A percentile compares a stretch with the other conserved stretches of the same genome.
Conservation (phyloP, 805 yeast species). For the Priceomyces carsonii region DNA sequence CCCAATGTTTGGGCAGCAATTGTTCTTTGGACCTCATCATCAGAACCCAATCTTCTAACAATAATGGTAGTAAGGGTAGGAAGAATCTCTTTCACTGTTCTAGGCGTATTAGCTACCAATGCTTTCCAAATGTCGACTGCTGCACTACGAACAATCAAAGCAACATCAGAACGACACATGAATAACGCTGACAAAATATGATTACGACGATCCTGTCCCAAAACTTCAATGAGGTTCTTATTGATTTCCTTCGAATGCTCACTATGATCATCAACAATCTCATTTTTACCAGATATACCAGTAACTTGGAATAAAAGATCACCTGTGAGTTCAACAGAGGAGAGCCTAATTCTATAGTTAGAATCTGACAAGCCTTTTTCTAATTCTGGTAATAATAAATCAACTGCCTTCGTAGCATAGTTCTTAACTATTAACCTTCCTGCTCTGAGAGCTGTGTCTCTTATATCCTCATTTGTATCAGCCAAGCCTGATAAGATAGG, state of each 20-base stretch:
- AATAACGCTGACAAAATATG: constrained; percentile 82
- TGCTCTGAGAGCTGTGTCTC: constrained; percentile 87
- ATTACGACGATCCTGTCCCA: constrained; percentile 89
- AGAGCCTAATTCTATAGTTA: constrained; percentile 83
- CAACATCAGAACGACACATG: constrained; percentile 89
- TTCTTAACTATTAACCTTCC: constrained; percentile 90
- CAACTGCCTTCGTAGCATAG: constrained; percentile 91
- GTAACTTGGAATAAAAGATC: constrained; percentile 92
- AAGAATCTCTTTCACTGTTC: constrained; percentile 87
- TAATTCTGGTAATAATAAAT: constrained; percentile 87
- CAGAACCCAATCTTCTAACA: constrained; percentile 80
- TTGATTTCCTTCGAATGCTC: constrained; percentile 53
- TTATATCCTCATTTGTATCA: constrained; percentile 79
- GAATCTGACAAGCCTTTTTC: constrained; percentile 85
- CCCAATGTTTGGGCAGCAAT: constrained; percentile 94
- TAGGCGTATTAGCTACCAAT: constrained; percentile 92
- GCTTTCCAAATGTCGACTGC: constrained; percentile 97
- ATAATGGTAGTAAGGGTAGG: constrained; percentile 80
- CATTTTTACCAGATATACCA: constrained; percentile 81
- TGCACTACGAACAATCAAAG: constrained; percentile 83
- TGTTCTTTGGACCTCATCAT: constrained; percentile 73
- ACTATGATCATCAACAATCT: constrained; percentile 55
- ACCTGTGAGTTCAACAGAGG: constrained; percentile 94
- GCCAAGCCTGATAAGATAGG: constrained; percentile 91
- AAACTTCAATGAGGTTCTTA: constrained; percentile 66